phyloP scores from a whole-genome alignment of 805 yeast genomes.

The Cephaloascus fragrans region DNA sequence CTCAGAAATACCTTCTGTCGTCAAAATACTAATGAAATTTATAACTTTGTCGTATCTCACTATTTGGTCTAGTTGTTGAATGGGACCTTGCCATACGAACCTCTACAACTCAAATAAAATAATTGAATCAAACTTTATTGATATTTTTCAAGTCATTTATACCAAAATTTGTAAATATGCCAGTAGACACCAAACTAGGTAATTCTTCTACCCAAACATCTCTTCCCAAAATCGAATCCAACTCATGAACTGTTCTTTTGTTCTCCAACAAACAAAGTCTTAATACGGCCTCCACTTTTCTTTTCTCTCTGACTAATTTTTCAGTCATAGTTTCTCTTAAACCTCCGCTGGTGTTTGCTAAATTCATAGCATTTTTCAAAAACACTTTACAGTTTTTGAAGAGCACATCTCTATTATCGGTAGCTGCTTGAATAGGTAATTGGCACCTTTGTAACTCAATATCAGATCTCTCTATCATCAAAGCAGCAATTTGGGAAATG shows the following conservation, averaged over 20 bases:
- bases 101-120: no score
- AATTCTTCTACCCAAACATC: slow-evolving; percentile 20
- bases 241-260: slow-evolving; percentile 17
- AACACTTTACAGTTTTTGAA: slow-evolving; percentile 29
- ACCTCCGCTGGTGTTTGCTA: slow-evolving; percentile 40
- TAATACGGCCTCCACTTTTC: slow-evolving; percentile 32
- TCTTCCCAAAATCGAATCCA: slow-evolving; percentile 21
- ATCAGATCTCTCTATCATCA: slow-evolving; percentile 42
- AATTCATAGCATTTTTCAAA: slow-evolving; percentile 33
- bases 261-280: slow-evolving; percentile 37
- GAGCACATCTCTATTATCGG: slow-evolving; percentile 18
- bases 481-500: slow-evolving; percentile 25
- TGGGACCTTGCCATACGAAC: no score
- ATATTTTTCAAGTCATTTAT: slow-evolving; percentile 2
- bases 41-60: no score
- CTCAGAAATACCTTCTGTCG: no score
- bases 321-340: slow-evolving; percentile 36
- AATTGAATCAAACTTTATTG: no score
- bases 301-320: slow-evolving; percentile 28
- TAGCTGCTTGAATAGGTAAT: slow-evolving; percentile 17
- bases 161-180: slow-evolving; percentile 16
- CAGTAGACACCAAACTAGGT: slow-evolving; percentile 13
- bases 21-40: no score
- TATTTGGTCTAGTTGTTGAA: no score
- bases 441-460: slow-evolving; percentile 40